phyloP scores from a whole-genome alignment of 2,329 filamentous ascomycete genomes.

The Paecilomyces variotii region DNA sequence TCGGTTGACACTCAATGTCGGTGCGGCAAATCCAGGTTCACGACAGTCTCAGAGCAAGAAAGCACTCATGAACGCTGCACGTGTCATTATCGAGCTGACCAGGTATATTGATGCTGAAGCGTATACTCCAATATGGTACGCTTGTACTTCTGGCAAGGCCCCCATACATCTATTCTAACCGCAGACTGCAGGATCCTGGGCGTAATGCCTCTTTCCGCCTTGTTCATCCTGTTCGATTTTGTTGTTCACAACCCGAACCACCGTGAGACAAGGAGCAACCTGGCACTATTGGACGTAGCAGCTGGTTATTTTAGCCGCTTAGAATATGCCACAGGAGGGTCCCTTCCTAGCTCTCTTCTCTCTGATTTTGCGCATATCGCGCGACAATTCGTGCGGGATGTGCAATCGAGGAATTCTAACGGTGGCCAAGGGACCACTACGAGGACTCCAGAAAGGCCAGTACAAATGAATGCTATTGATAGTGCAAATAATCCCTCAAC shows the following conservation, averaged over 20 bases:
- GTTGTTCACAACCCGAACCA: conserved; percentile 31
- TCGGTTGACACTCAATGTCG: conserved; percentile 20
- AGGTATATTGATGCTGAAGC: conserved; percentile 25
- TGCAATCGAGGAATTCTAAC: conserved; percentile 1
- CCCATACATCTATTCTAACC: not conserved
- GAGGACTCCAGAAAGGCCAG: not conserved
- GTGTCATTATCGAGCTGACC: conserved; percentile 26
- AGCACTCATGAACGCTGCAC: conserved; percentile 22
- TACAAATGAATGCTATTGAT: not conserved
- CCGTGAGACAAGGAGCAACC: conserved; percentile 27
- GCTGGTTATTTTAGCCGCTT: conserved; percentile 38
- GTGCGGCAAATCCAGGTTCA: conserved; percentile 6
- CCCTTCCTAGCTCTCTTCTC: conserved; percentile 29
- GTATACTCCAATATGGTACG: conserved; percentile 28
- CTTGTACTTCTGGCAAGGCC: not conserved
- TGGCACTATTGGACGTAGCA: conserved; percentile 34
- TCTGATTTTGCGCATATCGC: conserved; percentile 37
- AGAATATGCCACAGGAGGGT: conserved; percentile 29
- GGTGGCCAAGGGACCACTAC: not conserved
- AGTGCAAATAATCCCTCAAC: not conserved
- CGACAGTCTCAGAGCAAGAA: conserved; percentile 13
- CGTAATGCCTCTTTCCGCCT: conserved; percentile 28
- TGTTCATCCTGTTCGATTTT: conserved; percentile 38
- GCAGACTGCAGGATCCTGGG: conserved; percentile 17
- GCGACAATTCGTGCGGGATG: conserved; percentile 28